Percentiles rank a stretch among this genome's conserved stretches.
These are phyloP conservation scores for Naegleria fowleri DNA, from an alignment of 208 protist species.

Conservation along the genomic window DNA sequence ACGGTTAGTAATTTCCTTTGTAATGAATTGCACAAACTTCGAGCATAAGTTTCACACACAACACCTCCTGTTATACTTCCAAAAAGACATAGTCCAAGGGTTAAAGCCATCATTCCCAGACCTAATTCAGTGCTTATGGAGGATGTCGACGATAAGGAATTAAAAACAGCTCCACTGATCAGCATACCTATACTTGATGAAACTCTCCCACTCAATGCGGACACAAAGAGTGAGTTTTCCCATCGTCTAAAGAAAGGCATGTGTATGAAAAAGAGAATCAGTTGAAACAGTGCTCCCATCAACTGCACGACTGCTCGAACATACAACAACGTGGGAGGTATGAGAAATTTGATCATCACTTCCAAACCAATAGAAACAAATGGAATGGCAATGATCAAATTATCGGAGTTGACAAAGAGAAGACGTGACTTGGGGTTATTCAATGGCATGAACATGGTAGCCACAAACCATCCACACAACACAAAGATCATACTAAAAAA, in stretches of 20 bases:
- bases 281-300: neutral
- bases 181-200: neutral
- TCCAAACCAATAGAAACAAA: neutral
- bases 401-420: neutral
- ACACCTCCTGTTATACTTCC: neutral
- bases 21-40: neutral
- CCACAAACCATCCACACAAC: too few relatives aligned
- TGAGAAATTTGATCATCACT: neutral
- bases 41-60: neutral
- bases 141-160: neutral
- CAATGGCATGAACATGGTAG: too few relatives aligned
- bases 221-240: neutral
- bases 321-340: neutral
- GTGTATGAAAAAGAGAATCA: neutral
- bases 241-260: neutral
- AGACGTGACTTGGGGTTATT: too few relatives aligned
- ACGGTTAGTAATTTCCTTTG: neutral
- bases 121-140: neutral
- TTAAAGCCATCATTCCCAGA: neutral
- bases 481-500: too few relatives aligned
- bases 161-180: neutral
- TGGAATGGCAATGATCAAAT: neutral
- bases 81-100: neutral
- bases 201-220: neutral
- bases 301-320: neutral